These are phyloP conservation scores for Phtheirospermum japonicum DNA, from an alignment of 257 asterid species.

Conservation along the genomic window DNA sequence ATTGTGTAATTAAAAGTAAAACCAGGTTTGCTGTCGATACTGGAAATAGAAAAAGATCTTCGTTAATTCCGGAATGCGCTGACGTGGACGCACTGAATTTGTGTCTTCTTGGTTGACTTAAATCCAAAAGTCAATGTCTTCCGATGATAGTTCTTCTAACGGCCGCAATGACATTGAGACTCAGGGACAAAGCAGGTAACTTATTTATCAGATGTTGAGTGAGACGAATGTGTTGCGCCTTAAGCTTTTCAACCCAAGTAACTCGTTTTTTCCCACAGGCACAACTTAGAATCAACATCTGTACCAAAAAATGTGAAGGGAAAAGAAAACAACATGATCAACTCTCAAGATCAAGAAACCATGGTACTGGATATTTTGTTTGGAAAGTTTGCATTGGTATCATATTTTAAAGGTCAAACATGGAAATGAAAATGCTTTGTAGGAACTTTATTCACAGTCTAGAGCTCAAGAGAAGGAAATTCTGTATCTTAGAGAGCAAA, in stretches of 20 bases:
- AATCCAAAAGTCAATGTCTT: constrained; percentile 36
- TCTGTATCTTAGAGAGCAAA: constrained; percentile 62
- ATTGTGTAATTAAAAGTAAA: not conserved
- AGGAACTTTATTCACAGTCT: constrained; percentile 66
- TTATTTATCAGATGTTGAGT: constrained; percentile 22
- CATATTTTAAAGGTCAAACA: constrained; percentile 20
- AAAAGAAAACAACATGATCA: constrained; percentile 38
- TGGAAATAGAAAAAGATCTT: constrained; percentile 2
- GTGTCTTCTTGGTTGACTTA: constrained; percentile 24
- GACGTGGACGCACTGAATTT: constrained; percentile 31
- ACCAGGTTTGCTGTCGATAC: not conserved
- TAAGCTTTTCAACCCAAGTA: constrained; percentile 23
- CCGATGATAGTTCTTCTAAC: constrained; percentile 41
- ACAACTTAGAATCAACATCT: constrained; percentile 46
- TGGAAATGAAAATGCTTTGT: constrained; percentile 30
- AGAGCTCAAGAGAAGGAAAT: constrained; percentile 75
- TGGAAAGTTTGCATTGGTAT: constrained; percentile 18
- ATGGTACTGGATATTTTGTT: constrained; percentile 46
- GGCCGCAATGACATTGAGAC: constrained; percentile 40
- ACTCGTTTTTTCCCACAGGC: constrained; percentile 43
- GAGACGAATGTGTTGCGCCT: constrained; percentile 13
- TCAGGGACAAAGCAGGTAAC: constrained; percentile 49
- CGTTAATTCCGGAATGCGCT: constrained; percentile 28
- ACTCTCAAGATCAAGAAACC: constrained; percentile 59
- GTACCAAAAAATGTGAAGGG: constrained; percentile 46